Evolutionary conservation across 2,329 filamentous ascomycete species (phyloP), one percentile per base, ranked within the genome.

Genomic region (Knoxdaviesia proteae): DNA sequence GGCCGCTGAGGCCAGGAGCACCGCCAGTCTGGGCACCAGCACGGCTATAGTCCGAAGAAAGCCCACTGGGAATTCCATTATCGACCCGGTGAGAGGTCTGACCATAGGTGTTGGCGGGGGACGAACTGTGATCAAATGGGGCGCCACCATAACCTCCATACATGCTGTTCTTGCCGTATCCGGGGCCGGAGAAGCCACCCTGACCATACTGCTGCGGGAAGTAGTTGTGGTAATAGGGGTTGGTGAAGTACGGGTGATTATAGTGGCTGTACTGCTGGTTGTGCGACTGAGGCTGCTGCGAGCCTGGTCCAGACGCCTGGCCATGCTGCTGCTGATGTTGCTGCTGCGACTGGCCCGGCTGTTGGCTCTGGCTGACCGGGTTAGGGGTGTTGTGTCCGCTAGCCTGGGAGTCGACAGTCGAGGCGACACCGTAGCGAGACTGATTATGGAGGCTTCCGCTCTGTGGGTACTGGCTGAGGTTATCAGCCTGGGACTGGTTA

Each of bases 321-420:
- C 52, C 58, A 32, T 55, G 58, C 45, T 56, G 59, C 50, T 63
- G 60, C 49, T 69, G 67, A 20, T 20, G 20, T 37, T 59, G 62
- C 46, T 65, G 63, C 34, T 63, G 62, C 32, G 74, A 68, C n/a
- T 49, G 46, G 32, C 47, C 45, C 43, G 58, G 46, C 48, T 62
- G 60, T 51, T 71, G 70, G 39, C 61, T 62, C 54, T 72, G 70
- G 7, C 63, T 61, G 36, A 78, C 69, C 32, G 87, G 86, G 62
- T 92, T 90, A 34, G 88, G 87, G 3, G 87, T 94, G 53, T 80
- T 88, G 58, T 90, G 80, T 38, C 86, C 88, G 56, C 84, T 94
- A 63, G 80, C 84, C 53, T 86, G 82, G 47, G 73, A 71, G 44
- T 93, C 84, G 48, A 74, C 67, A 46, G 68, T 62, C 32, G 66